Evolutionary conservation across 1,284 basidiomycete species (phyloP).

Genomic region (Cystobasidium pallidum): DNA sequence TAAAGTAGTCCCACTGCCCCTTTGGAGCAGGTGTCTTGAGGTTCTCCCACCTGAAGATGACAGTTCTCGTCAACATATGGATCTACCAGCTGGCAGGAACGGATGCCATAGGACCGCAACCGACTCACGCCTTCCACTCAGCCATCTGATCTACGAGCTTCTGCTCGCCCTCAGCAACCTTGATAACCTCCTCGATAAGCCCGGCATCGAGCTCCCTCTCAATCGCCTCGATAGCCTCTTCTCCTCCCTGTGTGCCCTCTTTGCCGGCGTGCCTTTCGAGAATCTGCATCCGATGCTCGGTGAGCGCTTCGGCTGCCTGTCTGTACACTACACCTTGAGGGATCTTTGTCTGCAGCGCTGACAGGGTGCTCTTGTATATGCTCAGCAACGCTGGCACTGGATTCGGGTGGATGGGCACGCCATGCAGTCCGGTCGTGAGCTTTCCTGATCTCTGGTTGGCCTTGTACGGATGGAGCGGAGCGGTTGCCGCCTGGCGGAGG

Average conservation of each 20-base stretch:
- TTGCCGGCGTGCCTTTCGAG: constrained; percentile 61
- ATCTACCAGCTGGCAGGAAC: background rate
- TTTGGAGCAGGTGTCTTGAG: constrained; percentile 76
- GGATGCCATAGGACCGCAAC: background rate
- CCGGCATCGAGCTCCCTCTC: constrained; percentile 77
- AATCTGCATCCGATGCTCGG: constrained; percentile 76
- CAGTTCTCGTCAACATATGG: background rate
- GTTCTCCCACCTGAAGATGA: constrained; percentile 74
- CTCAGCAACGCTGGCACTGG: constrained; percentile 76
- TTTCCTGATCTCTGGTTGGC: constrained; percentile 58
- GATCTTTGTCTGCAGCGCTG: constrained; percentile 66
- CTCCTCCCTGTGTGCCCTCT: constrained; percentile 61
- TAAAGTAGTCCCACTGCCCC: constrained; percentile 84
- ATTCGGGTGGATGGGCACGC: constrained; percentile 66
- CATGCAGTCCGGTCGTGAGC: constrained; percentile 75
- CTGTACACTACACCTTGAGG: constrained; percentile 84
- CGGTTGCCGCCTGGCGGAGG: constrained; percentile 23
- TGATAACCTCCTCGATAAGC: constrained; percentile 79
- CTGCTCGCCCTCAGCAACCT: constrained; percentile 82
- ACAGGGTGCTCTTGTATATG: constrained; percentile 79
- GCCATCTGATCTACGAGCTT: constrained; percentile 78
- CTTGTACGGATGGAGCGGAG: constrained; percentile 33
- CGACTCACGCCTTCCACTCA: constrained; percentile 92
- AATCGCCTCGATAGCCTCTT: constrained; percentile 64
- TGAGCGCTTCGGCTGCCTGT: constrained; percentile 84